These are phyloP conservation scores for Yamadazyma sp. DNA, from an alignment of 1,139 yeast species.

Conservation along the genomic window DNA sequence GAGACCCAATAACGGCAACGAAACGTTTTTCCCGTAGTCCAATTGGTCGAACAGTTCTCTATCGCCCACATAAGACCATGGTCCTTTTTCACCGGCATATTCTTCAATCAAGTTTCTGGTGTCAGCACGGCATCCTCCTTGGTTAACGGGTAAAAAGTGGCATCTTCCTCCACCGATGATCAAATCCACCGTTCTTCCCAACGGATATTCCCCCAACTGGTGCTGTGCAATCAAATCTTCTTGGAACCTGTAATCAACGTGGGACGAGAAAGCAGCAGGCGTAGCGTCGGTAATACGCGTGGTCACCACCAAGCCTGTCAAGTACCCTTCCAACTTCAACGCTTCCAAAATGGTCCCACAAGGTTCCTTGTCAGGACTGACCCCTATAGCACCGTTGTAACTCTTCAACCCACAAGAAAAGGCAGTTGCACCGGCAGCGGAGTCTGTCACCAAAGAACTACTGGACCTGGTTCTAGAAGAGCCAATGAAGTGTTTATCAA, in stretches of 20 bases:
- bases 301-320: constrained; percentile 85
- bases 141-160: constrained; percentile 54
- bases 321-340: constrained; percentile 70
- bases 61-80: constrained; percentile 65
- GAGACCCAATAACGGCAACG: constrained; percentile 71
- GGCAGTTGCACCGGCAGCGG: constrained; percentile 95
- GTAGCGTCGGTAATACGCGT: constrained; percentile 76
- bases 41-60: constrained; percentile 54
- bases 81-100: constrained; percentile 49
- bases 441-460: constrained; percentile 74
- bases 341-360: constrained; percentile 87
- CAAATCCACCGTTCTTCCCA: constrained; percentile 77
- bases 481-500: constrained; percentile 74
- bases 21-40: constrained; percentile 56
- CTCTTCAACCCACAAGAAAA: constrained; percentile 76
- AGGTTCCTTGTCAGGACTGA: constrained; percentile 57
- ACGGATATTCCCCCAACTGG: constrained; percentile 74
- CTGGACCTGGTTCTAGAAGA: constrained; percentile 76
- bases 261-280: constrained; percentile 85
- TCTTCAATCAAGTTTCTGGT: constrained; percentile 60
- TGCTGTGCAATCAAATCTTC: constrained; percentile 86
- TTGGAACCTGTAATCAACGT: constrained; percentile 67
- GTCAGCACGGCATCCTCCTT: constrained; percentile 68
- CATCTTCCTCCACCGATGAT: constrained; percentile 90
- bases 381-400: constrained; percentile 87